These are phyloP conservation scores for Metschnikowia lachancei DNA, from an alignment of 805 yeast species.

Conservation along the genomic window DNA sequence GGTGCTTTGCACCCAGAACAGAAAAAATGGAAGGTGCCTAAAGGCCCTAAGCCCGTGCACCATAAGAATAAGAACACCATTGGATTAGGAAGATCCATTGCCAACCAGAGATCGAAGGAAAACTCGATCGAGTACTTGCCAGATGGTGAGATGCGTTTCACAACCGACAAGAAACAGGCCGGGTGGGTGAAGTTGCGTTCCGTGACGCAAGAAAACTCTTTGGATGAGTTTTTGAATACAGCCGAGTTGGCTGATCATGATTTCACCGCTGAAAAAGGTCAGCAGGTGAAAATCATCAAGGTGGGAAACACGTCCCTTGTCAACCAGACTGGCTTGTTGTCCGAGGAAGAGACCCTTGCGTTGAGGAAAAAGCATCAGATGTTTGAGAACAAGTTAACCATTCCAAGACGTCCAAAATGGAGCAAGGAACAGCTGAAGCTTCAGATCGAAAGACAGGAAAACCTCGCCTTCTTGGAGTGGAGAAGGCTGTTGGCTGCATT, in stretches of 20 bases:
- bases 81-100: constrained; percentile 83
- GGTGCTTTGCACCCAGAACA: constrained; percentile 44
- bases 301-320: constrained; percentile 53
- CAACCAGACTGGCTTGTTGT: constrained; percentile 48
- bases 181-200: constrained; percentile 88
- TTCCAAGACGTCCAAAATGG: constrained; percentile 95
- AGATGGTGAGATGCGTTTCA: constrained; percentile 85
- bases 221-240: constrained; percentile 91
- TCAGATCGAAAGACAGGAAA: constrained; percentile 83
- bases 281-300: constrained; percentile 79
- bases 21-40: constrained; percentile 83
- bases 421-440: constrained; percentile 61
- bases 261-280: constrained; percentile 85
- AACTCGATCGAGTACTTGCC: constrained; percentile 70
- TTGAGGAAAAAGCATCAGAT: constrained; percentile 61
- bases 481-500: constrained; percentile 82
- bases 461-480: constrained; percentile 90
- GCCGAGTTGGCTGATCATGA: constrained; percentile 96
- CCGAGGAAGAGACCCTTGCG: constrained; percentile 62
- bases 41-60: constrained; percentile 88
- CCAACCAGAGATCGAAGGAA: constrained; percentile 67
- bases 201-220: constrained; percentile 88
- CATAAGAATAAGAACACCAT: constrained; percentile 79
- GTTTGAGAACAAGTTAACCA: constrained; percentile 68
- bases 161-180: constrained; percentile 81